Evolutionary conservation across 2,329 filamentous ascomycete genomes (phyloP).

Genomic region (Hypoxylon sp.): DNA sequence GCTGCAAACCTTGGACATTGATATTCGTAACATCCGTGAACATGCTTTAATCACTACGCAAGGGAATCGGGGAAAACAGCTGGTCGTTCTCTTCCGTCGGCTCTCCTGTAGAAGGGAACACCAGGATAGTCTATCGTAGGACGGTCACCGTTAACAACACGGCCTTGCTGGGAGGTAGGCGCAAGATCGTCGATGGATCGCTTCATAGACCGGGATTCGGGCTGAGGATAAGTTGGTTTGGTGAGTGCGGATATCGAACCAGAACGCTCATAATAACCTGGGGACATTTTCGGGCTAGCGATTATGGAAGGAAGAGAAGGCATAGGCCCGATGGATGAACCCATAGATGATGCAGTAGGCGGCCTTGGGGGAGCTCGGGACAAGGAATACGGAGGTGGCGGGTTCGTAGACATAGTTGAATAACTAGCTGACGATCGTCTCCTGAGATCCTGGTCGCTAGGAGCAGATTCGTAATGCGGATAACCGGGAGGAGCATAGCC

Average conservation of each 20-base stretch:
- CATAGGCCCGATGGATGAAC: constrained; percentile 37
- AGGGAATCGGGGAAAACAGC: constrained; percentile 30
- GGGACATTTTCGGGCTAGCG: constrained; percentile 36
- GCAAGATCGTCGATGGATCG: constrained; percentile 42
- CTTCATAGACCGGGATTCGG: constrained; percentile 39
- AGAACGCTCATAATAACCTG: constrained; percentile 35
- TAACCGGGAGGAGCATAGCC: constrained; percentile 34
- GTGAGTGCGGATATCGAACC: constrained; percentile 34
- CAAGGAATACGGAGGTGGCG: constrained; percentile 26
- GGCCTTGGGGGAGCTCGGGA: constrained; percentile 29
- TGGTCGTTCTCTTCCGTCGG: constrained; percentile 34
- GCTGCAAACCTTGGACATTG: constrained; percentile 18
- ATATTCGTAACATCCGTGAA: constrained; percentile 30
- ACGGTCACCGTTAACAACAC: constrained; percentile 39
- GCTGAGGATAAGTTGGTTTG: constrained; percentile 34
- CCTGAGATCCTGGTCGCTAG: constrained; percentile 38
- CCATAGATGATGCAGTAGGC: constrained; percentile 39
- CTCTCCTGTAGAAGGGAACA: constrained; percentile 36
- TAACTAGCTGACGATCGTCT: constrained; percentile 38
- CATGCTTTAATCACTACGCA: constrained; percentile 28
- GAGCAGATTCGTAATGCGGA: constrained; percentile 37
- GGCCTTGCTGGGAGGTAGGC: constrained; percentile 36
- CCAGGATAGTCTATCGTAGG: constrained; percentile 33
- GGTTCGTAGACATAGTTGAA: constrained; percentile 37
- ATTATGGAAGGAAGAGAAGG: constrained; percentile 40